A percentile compares a stretch with the other conserved stretches of the same genome.
These are phyloP conservation scores for Rhizophagus clarus DNA, from an alignment of 192 early-diverging fungal genomes.

Conservation along the genomic window DNA sequence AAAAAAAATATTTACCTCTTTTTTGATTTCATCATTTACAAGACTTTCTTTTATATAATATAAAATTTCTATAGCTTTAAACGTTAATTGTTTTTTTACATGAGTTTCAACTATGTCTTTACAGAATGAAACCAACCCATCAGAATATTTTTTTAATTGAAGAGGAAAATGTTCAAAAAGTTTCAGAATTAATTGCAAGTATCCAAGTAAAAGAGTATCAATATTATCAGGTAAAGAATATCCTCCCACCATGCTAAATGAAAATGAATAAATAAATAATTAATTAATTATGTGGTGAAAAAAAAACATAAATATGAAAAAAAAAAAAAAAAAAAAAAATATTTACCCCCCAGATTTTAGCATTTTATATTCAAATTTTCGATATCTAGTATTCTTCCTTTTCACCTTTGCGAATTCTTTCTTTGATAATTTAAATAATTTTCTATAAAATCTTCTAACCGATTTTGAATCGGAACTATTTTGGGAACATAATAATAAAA, in stretches of 20 bases:
- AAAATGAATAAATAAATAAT: neutral
- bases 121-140: neutral
- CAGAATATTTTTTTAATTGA: neutral
- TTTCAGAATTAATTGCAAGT: neutral
- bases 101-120: neutral
- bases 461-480: neutral
- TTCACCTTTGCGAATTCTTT: neutral
- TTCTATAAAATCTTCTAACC: neutral
- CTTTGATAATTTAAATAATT: neutral
- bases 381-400: neutral
- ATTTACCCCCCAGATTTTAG: slow-evolving; percentile 5
- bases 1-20: neutral
- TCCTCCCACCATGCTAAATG: too few relatives aligned
- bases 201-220: neutral
- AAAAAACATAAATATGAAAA: too few relatives aligned
- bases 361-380: neutral
- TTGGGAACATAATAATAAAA: neutral
- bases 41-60: neutral
- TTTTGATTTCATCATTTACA: neutral
- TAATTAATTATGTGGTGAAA: neutral
- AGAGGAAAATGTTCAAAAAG: neutral
- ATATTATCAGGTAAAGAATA: slow-evolving; percentile 9
- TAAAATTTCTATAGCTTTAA: neutral
- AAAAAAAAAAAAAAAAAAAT: neutral
- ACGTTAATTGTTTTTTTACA: neutral